Percentiles rank a stretch among this genome's conserved stretches.
Conservation (phyloP, 805 yeast species). For the Kuraishia cidri region DNA sequence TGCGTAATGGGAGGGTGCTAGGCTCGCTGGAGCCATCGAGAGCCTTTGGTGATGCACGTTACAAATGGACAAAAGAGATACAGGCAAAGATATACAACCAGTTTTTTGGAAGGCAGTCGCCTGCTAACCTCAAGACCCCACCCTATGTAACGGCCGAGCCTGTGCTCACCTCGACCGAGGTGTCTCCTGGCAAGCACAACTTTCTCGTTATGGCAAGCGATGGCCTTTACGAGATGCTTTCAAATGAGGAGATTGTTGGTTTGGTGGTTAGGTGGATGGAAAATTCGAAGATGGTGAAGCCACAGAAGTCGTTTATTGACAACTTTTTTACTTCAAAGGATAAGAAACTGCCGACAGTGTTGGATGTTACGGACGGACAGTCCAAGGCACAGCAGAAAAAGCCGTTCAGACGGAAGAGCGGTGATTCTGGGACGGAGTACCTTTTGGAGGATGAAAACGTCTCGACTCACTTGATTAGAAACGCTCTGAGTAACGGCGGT, state of each 20-base stretch:
- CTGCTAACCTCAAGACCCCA: conserved; percentile 72
- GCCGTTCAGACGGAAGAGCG: conserved; percentile 51
- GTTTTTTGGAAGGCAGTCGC: conserved; percentile 75
- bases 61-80: conserved; percentile 67
- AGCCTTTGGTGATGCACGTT: conserved; percentile 96
- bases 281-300: conserved; percentile 51
- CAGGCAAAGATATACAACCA: conserved; percentile 68
- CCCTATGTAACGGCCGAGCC: conserved; percentile 98
- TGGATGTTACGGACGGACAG: conserved; percentile 50
- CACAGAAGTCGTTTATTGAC: conserved; percentile 35
- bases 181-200: conserved; percentile 64
- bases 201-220: conserved; percentile 91
- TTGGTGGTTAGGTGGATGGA: conserved; percentile 93
- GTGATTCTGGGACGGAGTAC: conserved; percentile 25
- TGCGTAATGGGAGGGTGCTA: conserved; percentile 80
- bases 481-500: conserved; percentile 84
- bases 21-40: conserved; percentile 94
- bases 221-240: conserved; percentile 85
- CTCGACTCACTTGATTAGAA: conserved; percentile 87
- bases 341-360: conserved; percentile 48
- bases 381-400: conserved; percentile 56
- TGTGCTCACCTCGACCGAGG: conserved; percentile 72
- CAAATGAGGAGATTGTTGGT: conserved; percentile 89
- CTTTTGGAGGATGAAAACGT: conserved; percentile 79
- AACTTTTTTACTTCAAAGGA: conserved; percentile 23